A percentile compares a stretch with the other conserved stretches of the same genome.
These are phyloP conservation scores for Ajuga reptans DNA, from an alignment of 305 asterid genomes.

Conservation along the genomic window DNA sequence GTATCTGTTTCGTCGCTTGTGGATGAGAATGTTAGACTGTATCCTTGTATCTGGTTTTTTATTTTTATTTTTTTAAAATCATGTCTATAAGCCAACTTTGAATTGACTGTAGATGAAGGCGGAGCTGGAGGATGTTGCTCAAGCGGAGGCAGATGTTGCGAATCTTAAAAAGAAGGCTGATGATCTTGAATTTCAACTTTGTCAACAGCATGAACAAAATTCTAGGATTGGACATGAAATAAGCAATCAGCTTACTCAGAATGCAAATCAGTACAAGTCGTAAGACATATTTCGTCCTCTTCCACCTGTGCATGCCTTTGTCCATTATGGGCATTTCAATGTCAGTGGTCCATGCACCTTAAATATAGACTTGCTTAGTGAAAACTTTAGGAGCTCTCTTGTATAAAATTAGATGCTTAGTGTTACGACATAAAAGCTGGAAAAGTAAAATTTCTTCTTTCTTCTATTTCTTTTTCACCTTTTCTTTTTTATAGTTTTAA, in stretches of 20 bases:
- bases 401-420: neutral
- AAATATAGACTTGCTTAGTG: neutral
- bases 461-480: neutral
- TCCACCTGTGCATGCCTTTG: slow-evolving; percentile 4
- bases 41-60: neutral
- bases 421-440: neutral
- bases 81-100: slow-evolving; percentile 24
- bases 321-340: slow-evolving; percentile 4
- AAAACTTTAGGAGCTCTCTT: neutral
- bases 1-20: slow-evolving; percentile 36
- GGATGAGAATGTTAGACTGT: slow-evolving; percentile 54
- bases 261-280: slow-evolving; percentile 40
- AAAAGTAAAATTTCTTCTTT: neutral
- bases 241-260: slow-evolving; percentile 35
- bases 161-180: slow-evolving; percentile 55
- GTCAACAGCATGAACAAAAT: slow-evolving; percentile 57
- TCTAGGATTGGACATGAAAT: slow-evolving; percentile 38
- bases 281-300: slow-evolving; percentile 25
- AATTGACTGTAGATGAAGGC: slow-evolving; percentile 44
- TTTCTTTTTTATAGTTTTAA: neutral
- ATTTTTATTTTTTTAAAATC: neutral
- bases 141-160: slow-evolving; percentile 48
- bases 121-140: slow-evolving; percentile 61
- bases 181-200: slow-evolving; percentile 58
- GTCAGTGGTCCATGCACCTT: neutral